phyloP scores from a whole-genome alignment of 148 eudicot species.

The Amaranthus palmeri region DNA sequence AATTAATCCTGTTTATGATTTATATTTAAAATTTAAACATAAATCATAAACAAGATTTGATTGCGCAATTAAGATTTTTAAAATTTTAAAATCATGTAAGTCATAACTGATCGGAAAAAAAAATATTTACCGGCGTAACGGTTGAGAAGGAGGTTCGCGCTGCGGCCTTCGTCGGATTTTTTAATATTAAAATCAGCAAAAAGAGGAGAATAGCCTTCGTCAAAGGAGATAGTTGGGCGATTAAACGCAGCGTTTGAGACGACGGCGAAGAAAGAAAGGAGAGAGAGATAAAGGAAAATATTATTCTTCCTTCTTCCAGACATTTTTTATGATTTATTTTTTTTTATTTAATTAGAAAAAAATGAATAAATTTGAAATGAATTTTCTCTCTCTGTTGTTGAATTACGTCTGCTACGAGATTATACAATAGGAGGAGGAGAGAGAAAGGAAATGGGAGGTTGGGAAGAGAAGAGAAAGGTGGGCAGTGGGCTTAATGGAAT shows the following conservation, averaged over 20 bases:
- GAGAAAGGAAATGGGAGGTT: background rate
- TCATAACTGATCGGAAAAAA: background rate
- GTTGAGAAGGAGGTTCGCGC: slow-evolving; percentile 68
- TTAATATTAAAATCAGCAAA: slow-evolving; percentile 81
- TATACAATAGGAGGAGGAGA: background rate
- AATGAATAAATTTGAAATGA: background rate
- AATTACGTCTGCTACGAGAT: slow-evolving; percentile 17
- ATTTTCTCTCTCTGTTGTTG: slow-evolving; percentile 1
- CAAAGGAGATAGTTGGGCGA: slow-evolving; percentile 45
- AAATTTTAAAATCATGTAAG: too few species aligned
- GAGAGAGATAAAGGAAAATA: slow-evolving; percentile 20
- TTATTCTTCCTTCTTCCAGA: slow-evolving; percentile 1
- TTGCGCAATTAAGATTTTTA: too few species aligned
- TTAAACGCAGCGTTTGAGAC: slow-evolving; percentile 37
- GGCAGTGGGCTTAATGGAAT: background rate
- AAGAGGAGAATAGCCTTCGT: slow-evolving; percentile 62
- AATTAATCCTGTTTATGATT: too few species aligned
- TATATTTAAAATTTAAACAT: too few species aligned
- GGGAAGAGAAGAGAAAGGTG: background rate
- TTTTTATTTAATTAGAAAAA: too few species aligned
- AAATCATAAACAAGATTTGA: too few species aligned
- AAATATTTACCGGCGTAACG: slow-evolving; percentile 54
- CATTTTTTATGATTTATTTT: slow-evolving; percentile 9
- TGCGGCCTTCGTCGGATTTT: slow-evolving; percentile 46
- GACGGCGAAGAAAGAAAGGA: slow-evolving; percentile 9